Evolutionary conservation across 1,284 basidiomycete genomes (phyloP).

Genomic region (Ganoderma boninense): DNA sequence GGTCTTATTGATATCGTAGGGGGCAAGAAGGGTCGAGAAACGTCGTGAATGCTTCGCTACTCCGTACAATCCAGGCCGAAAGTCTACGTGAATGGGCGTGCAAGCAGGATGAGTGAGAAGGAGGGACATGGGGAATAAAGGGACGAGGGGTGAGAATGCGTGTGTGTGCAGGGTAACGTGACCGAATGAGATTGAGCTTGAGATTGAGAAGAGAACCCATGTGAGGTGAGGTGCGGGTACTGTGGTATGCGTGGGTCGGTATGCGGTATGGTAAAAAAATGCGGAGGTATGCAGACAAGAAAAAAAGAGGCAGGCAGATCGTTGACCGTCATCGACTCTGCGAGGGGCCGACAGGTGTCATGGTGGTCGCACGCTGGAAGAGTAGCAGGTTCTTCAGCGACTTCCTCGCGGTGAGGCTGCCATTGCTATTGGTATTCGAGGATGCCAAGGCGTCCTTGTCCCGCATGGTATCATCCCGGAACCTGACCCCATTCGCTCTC

Average conservation of each 20-base stretch:
- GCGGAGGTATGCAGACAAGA: constrained; percentile 3
- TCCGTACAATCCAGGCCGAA: constrained; percentile 3
- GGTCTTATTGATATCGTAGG: constrained; percentile 4
- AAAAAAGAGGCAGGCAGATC: neutral
- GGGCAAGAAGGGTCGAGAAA: neutral
- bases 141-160: neutral
- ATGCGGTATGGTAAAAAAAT: neutral
- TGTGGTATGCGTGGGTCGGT: constrained; percentile 3
- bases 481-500: constrained; percentile 16
- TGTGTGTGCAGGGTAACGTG: neutral
- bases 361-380: constrained; percentile 18
- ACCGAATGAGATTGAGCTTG: neutral
- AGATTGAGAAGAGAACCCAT: neutral
- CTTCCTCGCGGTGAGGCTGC: constrained; percentile 9
- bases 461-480: constrained; percentile 1
- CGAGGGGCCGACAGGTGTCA: constrained; percentile 15
- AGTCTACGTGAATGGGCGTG: neutral
- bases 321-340: neutral
- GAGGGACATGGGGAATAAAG: neutral
- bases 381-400: constrained; percentile 21
- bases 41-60: constrained; percentile 3
- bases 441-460: neutral
- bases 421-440: neutral
- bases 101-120: neutral
- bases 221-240: neutral